Evolutionary conservation across 768 basidiomycete species (phyloP).

Genomic region (Leucosporidium scottii): DNA sequence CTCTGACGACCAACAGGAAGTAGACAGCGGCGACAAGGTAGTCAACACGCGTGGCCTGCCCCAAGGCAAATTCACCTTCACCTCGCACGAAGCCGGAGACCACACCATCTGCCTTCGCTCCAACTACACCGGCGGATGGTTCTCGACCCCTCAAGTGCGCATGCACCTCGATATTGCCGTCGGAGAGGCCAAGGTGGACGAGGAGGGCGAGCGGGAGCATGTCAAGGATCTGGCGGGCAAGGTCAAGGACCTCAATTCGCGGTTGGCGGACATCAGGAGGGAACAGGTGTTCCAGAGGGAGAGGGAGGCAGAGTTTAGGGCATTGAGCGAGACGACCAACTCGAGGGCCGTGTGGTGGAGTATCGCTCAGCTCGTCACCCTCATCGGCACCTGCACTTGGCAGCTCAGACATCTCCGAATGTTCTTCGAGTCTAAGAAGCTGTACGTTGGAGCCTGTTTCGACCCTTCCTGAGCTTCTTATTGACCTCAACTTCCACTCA

Average conservation of each 20-base stretch:
- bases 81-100: constrained; percentile 92
- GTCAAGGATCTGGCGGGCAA: constrained; percentile 66
- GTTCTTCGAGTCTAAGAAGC: constrained; percentile 36
- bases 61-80: constrained; percentile 92
- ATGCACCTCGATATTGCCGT: constrained; percentile 91
- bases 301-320: constrained; percentile 79
- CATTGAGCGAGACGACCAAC: constrained; percentile 85
- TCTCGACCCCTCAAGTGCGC: constrained; percentile 64
- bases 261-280: constrained; percentile 81
- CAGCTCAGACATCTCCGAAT: constrained; percentile 88
- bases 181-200: constrained; percentile 74
- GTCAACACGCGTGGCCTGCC: constrained; percentile 84
- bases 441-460: constrained; percentile 12
- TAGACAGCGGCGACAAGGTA: constrained; percentile 68
- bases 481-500: too few species aligned
- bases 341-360: constrained; percentile 93
- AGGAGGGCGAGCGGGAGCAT: constrained; percentile 79
- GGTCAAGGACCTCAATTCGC: constrained; percentile 85
- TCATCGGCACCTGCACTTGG: constrained; percentile 82
- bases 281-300: constrained; percentile 99
- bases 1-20: constrained; percentile 56
- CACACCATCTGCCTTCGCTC: constrained; percentile 94
- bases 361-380: constrained; percentile 71
- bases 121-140: constrained; percentile 60
- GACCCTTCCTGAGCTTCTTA: too few species aligned